Base-by-base conservation (phyloP, 768 basidiomycete genomes). In the Agrocybe pediades region DNA sequence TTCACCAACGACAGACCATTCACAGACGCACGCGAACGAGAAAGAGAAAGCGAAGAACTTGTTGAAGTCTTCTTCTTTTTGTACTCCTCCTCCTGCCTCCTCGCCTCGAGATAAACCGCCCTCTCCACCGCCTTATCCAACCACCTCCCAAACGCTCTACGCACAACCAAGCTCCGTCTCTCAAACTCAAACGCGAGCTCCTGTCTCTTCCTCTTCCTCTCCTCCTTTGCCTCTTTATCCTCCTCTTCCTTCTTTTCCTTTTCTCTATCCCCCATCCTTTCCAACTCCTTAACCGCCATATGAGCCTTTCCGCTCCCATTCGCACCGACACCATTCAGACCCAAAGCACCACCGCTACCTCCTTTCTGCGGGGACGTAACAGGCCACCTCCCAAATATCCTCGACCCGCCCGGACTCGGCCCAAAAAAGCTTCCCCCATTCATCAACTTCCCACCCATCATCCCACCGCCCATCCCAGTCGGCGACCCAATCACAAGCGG, bases 91-190 rank as follows among this genome's bases (percentile, higher is more conserved):
- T 86, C 83, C 41, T 81, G 80, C 51, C 68, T 70, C 54, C 81
- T 80, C 0, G 88, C 88, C 46, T 87, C 84, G 4, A 76, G 62
- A 79, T 83, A 89, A n/a, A 75, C 80, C 30, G 69, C 75, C 48
- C 74, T 72, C 27, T 80, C 79, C 1, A 68, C 68, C 8, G 76
- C 57, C 42, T 73, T 73, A 56, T 76, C 66, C 58, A 74, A 63
- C 86, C 86, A 87, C 30, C 55, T 64, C 41, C 61, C 60, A 54
- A 83, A 81, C 29, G 61, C 69, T 29, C 66, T 60, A 56, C 72
- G 78, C 29, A 85, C 74, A 24, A 76, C 49, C 20, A 62, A 54
- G 23, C 76, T 68, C 49, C 68, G 72, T 42, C 70, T 72, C 19
- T 65, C 67, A 62, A 85, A 85, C 2, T 63, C 62, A 16, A 73